Percentiles rank a stretch among this genome's conserved stretches.
These are phyloP conservation scores for Monascus purpureus DNA, from an alignment of 495 filamentous ascomycete species.

Conservation along the genomic window DNA sequence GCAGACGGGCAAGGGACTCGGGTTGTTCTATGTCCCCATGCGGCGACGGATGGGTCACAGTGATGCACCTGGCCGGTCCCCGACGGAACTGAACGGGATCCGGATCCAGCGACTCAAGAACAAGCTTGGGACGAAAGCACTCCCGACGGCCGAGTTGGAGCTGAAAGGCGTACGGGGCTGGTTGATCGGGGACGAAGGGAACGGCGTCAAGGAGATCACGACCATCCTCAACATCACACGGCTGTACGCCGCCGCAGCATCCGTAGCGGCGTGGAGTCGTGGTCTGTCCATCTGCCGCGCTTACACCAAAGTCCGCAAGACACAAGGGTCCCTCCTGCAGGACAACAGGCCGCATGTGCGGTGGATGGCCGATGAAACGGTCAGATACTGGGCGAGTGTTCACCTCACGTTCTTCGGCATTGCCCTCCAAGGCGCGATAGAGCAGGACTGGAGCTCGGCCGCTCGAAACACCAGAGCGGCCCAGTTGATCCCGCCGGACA, in stretches of 20 bases:
- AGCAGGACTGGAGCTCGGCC: background rate
- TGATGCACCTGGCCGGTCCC: slow-evolving; percentile 3
- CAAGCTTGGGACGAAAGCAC: slow-evolving; percentile 46
- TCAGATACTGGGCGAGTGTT: slow-evolving; percentile 33
- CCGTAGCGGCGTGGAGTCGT: slow-evolving; percentile 36
- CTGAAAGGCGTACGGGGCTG: slow-evolving; percentile 40
- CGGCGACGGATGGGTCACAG: slow-evolving; percentile 15
- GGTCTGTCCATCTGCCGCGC: slow-evolving; percentile 39
- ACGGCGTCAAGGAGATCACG: slow-evolving; percentile 42
- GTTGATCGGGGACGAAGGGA: slow-evolving; percentile 40
- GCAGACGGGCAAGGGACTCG: slow-evolving; percentile 31
- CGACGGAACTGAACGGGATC: slow-evolving; percentile 42
- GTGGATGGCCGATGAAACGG: slow-evolving; percentile 29
- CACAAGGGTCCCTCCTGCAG: slow-evolving; percentile 23
- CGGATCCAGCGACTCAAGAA: slow-evolving; percentile 46
- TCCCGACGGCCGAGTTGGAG: slow-evolving; percentile 51
- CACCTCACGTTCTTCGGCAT: slow-evolving; percentile 38
- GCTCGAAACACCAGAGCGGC: no score
- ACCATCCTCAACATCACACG: slow-evolving; percentile 48
- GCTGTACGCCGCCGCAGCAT: slow-evolving; percentile 35
- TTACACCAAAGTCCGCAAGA: slow-evolving; percentile 31
- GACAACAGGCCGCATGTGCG: slow-evolving; percentile 39
- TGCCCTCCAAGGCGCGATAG: slow-evolving; percentile 32
- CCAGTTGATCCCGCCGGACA: no score
- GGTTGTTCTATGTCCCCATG: slow-evolving; percentile 47